Evolutionary conservation across 2,329 filamentous ascomycete species (phyloP), one percentile per base, ranked within the genome.

Genomic region (Fusarium fujikuroi): DNA sequence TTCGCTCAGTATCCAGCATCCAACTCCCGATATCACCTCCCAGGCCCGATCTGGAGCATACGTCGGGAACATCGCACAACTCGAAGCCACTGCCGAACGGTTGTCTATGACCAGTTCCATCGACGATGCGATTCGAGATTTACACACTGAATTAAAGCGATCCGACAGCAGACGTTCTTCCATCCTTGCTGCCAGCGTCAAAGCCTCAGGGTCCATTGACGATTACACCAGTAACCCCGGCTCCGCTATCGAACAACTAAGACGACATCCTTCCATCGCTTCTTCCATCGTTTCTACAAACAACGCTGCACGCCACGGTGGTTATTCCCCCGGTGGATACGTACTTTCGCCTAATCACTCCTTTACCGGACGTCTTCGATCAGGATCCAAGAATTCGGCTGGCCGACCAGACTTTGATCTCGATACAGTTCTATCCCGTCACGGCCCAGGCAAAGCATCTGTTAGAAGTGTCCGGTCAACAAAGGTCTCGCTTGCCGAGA

Each of bases 21-120:
- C 90, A 36, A 86, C 86, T 5, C 90, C 91, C 60, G 91, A 92
- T 78, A 83, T 89, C 54, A 89, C 89, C 78, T 52, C 71, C 39
- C 62, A 71, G 56, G 86, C 86, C 57, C 86, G 90, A 63, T 88
- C 91, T 65, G 89, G 88, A 32, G 89, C 89, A 37, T 91, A 89
- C 79, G 83, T 87, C 23, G 87, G 87, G 79, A 94, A 92, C 83
- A 91, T 95, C 70, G 90, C 91, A 73, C 89, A 91, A 56, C 88
- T 95, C 70, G 93, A 95, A 81, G 91, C 92, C 73, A 92, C 90
- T 16, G 93, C 93, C 54, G 92, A 95, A 81, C 88, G 90, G 73
- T 85, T 95, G 80, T 93, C 92, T 75, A 88, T 89, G 84, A 91
- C 90, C 63, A 93, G 91, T 70, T 93, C 93, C 70, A 92, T 95